phyloP scores from a whole-genome alignment of 2,329 filamentous ascomycete species.

The Dryadomyces quercivorus region DNA sequence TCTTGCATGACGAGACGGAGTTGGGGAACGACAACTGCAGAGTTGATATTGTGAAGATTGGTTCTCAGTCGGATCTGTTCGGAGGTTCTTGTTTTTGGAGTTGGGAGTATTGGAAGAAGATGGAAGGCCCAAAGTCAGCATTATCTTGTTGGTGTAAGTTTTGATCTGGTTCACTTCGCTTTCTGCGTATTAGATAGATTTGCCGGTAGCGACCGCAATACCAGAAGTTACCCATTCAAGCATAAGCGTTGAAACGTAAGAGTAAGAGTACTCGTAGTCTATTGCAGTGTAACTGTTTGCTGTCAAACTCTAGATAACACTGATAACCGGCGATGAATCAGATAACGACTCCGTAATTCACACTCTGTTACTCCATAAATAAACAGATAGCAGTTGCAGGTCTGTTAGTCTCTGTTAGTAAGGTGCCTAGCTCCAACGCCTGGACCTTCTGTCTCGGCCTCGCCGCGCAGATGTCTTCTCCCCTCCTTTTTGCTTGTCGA shows the following conservation, averaged over 20 bases:
- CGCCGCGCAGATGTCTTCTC: too few relatives aligned
- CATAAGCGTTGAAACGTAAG: too few relatives aligned
- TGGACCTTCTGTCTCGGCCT: neutral
- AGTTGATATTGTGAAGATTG: neutral
- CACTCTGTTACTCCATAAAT: too few relatives aligned
- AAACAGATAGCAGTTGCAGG: neutral
- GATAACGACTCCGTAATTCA: too few relatives aligned
- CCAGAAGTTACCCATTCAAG: constrained; percentile 55
- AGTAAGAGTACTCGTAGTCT: too few relatives aligned
- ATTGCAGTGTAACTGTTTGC: neutral
- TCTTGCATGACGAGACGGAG: constrained; percentile 5
- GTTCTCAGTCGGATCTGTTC: neutral
- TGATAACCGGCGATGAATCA: neutral
- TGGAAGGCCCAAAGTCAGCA: constrained; percentile 11
- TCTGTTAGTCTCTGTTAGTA: neutral
- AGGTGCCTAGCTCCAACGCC: neutral
- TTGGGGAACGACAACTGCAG: constrained; percentile 6
- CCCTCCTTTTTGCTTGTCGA: too few relatives aligned
- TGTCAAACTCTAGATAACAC: too few relatives aligned
- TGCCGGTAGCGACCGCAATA: constrained; percentile 28
- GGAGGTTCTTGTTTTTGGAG: neutral
- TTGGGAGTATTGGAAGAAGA: constrained; percentile 5
- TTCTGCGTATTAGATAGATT: constrained; percentile 43
- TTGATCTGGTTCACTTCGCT: constrained; percentile 41
- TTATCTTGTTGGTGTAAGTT: constrained; percentile 9